Conservation (phyloP, 192 early-diverging fungal genomes). For the Linderina pennispora region DNA sequence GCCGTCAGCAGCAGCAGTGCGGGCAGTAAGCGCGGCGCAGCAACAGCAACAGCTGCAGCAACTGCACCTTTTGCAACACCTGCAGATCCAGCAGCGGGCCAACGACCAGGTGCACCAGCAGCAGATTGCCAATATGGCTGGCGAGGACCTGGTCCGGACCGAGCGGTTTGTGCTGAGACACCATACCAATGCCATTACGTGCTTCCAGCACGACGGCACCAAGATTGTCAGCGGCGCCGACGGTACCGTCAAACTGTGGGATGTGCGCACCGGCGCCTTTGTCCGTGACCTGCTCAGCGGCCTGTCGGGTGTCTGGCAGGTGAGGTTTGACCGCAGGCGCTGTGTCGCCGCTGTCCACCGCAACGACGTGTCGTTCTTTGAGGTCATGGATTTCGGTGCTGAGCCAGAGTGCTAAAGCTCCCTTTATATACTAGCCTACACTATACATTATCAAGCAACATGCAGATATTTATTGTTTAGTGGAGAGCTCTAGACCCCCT, state of each 20-base stretch:
- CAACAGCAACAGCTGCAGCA: conserved; percentile 32
- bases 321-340: conserved; percentile 82
- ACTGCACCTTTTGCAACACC: conserved; percentile 28
- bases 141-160: conserved; percentile 44
- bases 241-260: conserved; percentile 94
- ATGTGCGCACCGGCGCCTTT: conserved; percentile 79
- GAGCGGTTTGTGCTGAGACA: conserved; percentile 60
- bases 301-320: conserved; percentile 89
- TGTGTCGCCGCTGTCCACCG: conserved; percentile 76
- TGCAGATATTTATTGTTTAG: too few species aligned
- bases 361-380: conserved; percentile 45
- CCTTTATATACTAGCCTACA: too few species aligned
- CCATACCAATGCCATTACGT: conserved; percentile 80
- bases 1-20: neutral
- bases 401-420: too few species aligned
- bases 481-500: too few species aligned
- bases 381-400: conserved; percentile 48
- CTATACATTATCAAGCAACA: too few species aligned
- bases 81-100: conserved; percentile 40
- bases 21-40: conserved; percentile 4
- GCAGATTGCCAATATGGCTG: conserved; percentile 4
- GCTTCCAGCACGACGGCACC: conserved; percentile 92
- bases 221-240: conserved; percentile 95
- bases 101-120: conserved; percentile 42
- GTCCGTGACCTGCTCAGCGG: conserved; percentile 76